Base-by-base conservation (phyloP, 2,329 filamentous ascomycete genomes). In the Trichoderma sp. region DNA sequence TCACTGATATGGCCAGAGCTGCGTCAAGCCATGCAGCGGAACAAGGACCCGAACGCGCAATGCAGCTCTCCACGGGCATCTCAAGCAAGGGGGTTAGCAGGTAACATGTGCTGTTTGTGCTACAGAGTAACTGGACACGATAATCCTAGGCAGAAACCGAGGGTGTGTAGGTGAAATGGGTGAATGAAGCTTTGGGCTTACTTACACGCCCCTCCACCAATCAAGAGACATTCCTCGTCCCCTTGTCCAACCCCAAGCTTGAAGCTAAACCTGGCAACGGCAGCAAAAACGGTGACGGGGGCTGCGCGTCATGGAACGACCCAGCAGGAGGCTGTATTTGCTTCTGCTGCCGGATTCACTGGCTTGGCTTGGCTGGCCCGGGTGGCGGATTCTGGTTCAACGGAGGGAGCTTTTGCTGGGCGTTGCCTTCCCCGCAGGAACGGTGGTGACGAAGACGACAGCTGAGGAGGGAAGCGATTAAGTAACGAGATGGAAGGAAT, bases 201-300 rank as follows among this genome's bases (percentile, higher is more conserved):
- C 59, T 34, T 61, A 51, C 59, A 61, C 59, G 18, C 59, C 59
- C 58, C 16, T 32, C 28, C 43, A 28, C 59, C 43, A 43, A 24
- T 24, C 34, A 30, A 21, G n/a, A 21, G 14, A 14, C n/a, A 24
- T 24, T 49, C 39, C 39, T n/a, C 16, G 5, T 7, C 16, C 43
- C 43, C 46, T 49, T 54, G 51, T 54, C 51, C 24, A 16, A 28
- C 51, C 26, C 32, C 32, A 34, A 34, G 13, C 32, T 34, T 4
- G 5, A 14, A 14, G 21, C 24, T 54, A 16, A 26, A 3, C 46
- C 21, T 49, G 18, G n/a, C 43, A 5, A n/a, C 3, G 3, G 28
- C 39, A 43, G 37, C 37, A n/a, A 26, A 64, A 64, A 64, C 39
- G 49, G 60, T 64, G 60, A 64, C 60, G 60, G 60, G 60, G 46